These are phyloP conservation scores for Larix sibirica DNA, from an alignment of 83 land plant genomes.

Conservation along the genomic window DNA sequence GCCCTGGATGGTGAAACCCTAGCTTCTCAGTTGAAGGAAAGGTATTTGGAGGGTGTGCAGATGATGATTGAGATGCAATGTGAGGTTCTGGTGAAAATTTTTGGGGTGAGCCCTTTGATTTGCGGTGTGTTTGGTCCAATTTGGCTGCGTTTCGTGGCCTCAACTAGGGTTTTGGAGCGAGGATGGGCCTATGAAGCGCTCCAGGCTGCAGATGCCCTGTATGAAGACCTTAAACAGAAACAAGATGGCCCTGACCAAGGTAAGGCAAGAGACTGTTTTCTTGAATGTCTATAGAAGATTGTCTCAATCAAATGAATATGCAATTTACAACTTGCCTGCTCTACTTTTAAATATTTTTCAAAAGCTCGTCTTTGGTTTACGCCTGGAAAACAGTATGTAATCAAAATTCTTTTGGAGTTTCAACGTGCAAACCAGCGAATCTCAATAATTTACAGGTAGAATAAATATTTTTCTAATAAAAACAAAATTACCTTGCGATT, in stretches of 20 bases:
- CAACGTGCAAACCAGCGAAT: background rate
- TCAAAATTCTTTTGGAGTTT: background rate
- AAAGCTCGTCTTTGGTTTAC: background rate
- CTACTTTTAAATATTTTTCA: background rate
- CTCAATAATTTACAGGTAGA: no score
- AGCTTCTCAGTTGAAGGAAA: constrained; percentile 34
- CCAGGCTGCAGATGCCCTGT: constrained; percentile 24
- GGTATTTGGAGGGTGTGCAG: constrained; percentile 85
- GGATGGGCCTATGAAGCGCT: constrained; percentile 67
- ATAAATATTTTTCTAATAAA: no score
- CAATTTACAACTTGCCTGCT: background rate
- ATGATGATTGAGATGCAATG: constrained; percentile 80
- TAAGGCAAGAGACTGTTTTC: background rate
- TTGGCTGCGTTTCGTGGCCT: constrained; percentile 79
- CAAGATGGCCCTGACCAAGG: background rate
- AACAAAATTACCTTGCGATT: no score
- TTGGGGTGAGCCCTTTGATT: constrained; percentile 71
- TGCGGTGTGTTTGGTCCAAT: constrained; percentile 71
- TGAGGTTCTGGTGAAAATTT: constrained; percentile 73
- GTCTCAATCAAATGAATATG: background rate
- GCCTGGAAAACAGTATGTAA: background rate
- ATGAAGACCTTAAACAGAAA: background rate
- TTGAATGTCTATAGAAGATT: background rate
- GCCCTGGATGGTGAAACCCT: constrained; percentile 31
- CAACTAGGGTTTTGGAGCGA: constrained; percentile 59